Base-by-base conservation (phyloP, 768 basidiomycete genomes). In the Hygrocybe punicea region DNA sequence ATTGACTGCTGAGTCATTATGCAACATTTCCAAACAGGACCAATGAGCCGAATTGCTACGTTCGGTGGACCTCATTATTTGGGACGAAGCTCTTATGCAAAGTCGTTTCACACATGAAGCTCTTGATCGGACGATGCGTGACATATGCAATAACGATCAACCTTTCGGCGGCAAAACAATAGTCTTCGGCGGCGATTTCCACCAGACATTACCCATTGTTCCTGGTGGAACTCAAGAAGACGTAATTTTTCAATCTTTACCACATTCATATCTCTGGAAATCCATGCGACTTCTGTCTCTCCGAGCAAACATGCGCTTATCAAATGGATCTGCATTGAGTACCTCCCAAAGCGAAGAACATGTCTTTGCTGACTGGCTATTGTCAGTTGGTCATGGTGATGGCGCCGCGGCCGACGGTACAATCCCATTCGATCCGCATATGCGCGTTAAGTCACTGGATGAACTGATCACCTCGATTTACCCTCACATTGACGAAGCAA, bases 101-200 rank as follows among this genome's bases (percentile, higher is more conserved):
- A n/a, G n/a, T n/a, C n/a, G n/a, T n/a, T n/a, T n/a, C n/a, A n/a
- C n/a, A n/a, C n/a, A n/a, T n/a, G n/a, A 81, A 56, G 73, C 75
- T n/a, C 63, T 81, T 0, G 75, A 81, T 57, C 50, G 67, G 0
- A 73, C 73, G 0, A 48, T 75, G 0, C 53, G 62, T 4, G 76
- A 80, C 61, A 62, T 79, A 3, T 55, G 65, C 1, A 48, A 65
- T 24, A 24, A 56, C 24, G 35, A 71, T 14, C 29, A n/a, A 3
- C 68, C 67, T 5, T 82, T 78, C 74, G 78, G 75, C 35, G 78
- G 74, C 16, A 63, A 79, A 6, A 74, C 73, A 17, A 59, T 78
- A n/a, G n/a, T n/a, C n/a, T n/a, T n/a, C n/a, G n/a, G n/a, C n/a
- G n/a, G n/a, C n/a, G n/a, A n/a, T n/a, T n/a, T n/a, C n/a, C n/a